Base-by-base conservation (phyloP, 2,329 filamentous ascomycete species). In the Arthrocladium fulminans region DNA sequence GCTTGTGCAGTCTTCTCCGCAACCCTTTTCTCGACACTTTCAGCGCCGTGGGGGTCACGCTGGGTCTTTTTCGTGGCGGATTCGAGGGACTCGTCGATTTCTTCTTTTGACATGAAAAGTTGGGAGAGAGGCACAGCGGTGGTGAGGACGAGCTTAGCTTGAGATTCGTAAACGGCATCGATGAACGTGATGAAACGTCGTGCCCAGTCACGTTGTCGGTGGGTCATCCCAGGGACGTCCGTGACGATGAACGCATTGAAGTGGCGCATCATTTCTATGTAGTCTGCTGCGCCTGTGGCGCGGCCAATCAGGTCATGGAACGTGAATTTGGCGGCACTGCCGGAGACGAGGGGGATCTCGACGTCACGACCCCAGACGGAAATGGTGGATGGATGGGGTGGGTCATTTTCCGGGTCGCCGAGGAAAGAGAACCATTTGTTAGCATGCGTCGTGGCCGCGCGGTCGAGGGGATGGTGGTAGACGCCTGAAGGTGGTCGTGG, bases 161-260 rank as follows among this genome's bases (percentile, higher is more conserved):
- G 79, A 23, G 76, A 75, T 67, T 98, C 92, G 63, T 98, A 98
- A 3, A 96, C 84, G 4, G 92, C 90, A 64, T 98, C 92, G 56
- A 98, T 87, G 59, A 98, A 96, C 0, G 90, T 98, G 64, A 98
- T 98, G 67, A 98, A 96, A 3, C 92, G 77, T 10, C 92, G 74
- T 0, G 92, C 92, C 32, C 95, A 75, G 68, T 98, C 92, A 17
- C 92, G 80, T 61, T 88, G 81, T 47, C 80, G 80, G 56, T 88
- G 79, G 34, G 84, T 92, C 92, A 98, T 97, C 4, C 84, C 86
- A 0, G 92, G 92, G 1, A 97, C 82, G 45, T 89, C 85, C 0
- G 88, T 95, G 8, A 98, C 79, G 55, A 98, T 80, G 61, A 98
- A 97, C 1, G 89, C 83, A 52, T 96, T 84, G 66, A 97, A 98